These are phyloP conservation scores for Penicillium sp. DNA, from an alignment of 2,329 filamentous ascomycete genomes.

Conservation along the genomic window DNA sequence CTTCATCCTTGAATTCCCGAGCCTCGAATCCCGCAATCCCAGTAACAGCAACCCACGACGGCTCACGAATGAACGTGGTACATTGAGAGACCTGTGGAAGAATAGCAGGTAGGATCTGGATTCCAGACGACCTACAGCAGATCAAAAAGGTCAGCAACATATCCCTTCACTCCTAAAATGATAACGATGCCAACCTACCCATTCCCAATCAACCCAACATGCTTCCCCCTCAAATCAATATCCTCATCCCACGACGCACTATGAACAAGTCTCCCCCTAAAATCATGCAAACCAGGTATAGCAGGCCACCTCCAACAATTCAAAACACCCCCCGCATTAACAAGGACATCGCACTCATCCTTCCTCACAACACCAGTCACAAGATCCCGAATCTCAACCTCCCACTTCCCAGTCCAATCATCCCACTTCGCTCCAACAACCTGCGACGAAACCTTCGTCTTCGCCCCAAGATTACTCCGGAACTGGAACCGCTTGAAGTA, in stretches of 20 bases:
- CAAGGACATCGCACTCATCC: slow-evolving; percentile 4
- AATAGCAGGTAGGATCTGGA: slow-evolving; percentile 29
- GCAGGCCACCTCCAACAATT: slow-evolving; percentile 49
- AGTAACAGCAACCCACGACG: slow-evolving; percentile 26
- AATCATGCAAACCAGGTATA: slow-evolving; percentile 51
- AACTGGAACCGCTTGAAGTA: slow-evolving; percentile 3
- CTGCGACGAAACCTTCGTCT: not conserved
- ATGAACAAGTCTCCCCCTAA: slow-evolving; percentile 51
- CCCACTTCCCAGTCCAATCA: not conserved
- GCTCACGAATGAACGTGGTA: slow-evolving; percentile 27
- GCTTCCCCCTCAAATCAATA: slow-evolving; percentile 29
- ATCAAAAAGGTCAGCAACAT: not conserved
- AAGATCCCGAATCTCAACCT: not conserved
- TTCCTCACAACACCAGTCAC: not conserved
- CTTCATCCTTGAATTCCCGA: slow-evolving; percentile 17
- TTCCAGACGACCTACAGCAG: slow-evolving; percentile 24
- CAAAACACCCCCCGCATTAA: slow-evolving; percentile 5
- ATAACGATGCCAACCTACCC: slow-evolving; percentile 5
- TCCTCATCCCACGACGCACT: slow-evolving; percentile 48
- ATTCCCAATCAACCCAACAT: slow-evolving; percentile 32
- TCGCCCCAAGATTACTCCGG: not conserved
- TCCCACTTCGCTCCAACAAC: slow-evolving; percentile 5
- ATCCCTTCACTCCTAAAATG: not conserved
- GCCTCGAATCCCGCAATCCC: slow-evolving; percentile 12
- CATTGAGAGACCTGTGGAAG: slow-evolving; percentile 14